Percentiles rank a stretch among this genome's conserved stretches.
Evolutionary conservation across 2,329 filamentous ascomycete species (phyloP).

Genomic region (Clarireedia monteithiana): DNA sequence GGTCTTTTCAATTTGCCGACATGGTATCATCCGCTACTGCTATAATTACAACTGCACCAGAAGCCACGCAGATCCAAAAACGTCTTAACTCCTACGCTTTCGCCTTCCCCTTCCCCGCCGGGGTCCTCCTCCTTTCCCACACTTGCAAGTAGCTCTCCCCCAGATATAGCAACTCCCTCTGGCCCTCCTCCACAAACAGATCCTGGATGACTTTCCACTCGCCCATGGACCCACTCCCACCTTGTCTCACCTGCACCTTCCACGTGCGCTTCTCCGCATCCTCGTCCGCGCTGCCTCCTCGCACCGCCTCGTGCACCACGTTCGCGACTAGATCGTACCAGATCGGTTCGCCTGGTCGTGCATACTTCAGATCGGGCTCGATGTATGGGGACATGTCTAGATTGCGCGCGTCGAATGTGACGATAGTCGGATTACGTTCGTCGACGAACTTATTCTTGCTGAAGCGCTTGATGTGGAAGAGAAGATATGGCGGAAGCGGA

Average conservation of each 20-base stretch:
- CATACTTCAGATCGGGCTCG: slow-evolving; percentile 69
- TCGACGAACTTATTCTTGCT: slow-evolving; percentile 92
- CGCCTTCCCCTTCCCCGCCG: slow-evolving; percentile 16
- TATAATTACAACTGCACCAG: no score
- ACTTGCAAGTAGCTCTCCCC: slow-evolving; percentile 94
- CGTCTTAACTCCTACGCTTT: not conserved
- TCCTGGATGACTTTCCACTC: slow-evolving; percentile 94
- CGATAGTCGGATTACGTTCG: slow-evolving; percentile 95
- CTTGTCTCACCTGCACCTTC: slow-evolving; percentile 84
- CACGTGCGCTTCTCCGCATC: slow-evolving; percentile 86
- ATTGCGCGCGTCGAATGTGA: slow-evolving; percentile 81
- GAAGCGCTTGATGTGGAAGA: slow-evolving; percentile 97
- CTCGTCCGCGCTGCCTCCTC: slow-evolving; percentile 75
- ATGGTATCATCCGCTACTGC: no score
- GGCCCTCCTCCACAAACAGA: slow-evolving; percentile 81
- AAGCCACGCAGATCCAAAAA: not conserved
- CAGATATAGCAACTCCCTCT: slow-evolving; percentile 82
- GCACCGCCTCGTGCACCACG: slow-evolving; percentile 78
- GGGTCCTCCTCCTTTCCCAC: slow-evolving; percentile 73
- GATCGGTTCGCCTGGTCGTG: slow-evolving; percentile 72
- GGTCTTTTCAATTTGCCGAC: no score
- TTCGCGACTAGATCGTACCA: slow-evolving; percentile 96
- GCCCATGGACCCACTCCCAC: slow-evolving; percentile 63
- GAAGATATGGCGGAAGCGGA: slow-evolving; percentile 81
- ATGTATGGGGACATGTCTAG: slow-evolving; percentile 88